Evolutionary conservation across 2,329 filamentous ascomycete species (phyloP).

Genomic region (Scytalidium sp.): DNA sequence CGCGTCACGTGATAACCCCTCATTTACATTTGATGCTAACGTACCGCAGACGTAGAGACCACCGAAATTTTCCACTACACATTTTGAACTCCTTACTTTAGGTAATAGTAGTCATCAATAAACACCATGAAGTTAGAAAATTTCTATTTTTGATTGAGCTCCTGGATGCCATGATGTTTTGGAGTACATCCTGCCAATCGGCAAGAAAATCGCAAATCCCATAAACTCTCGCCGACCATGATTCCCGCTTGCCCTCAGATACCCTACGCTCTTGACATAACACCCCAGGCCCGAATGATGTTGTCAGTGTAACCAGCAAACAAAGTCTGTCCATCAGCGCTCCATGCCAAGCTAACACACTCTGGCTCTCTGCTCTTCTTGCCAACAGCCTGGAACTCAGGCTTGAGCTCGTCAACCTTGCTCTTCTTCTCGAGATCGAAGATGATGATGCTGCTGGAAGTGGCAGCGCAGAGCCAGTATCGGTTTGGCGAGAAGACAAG

Average conservation of each 20-base stretch:
- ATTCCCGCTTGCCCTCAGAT: conserved; percentile 16
- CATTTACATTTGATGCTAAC: no score
- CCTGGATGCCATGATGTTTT: conserved; percentile 25
- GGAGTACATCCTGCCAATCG: conserved; percentile 28
- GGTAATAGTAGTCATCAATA: conserved; percentile 32
- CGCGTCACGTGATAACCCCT: no score
- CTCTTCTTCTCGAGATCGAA: conserved; percentile 99
- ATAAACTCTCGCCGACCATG: conserved; percentile 26
- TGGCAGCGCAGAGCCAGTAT: conserved; percentile 99
- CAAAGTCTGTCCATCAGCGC: conserved; percentile 96
- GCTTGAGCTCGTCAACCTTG: conserved; percentile 99
- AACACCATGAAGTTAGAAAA: conserved; percentile 12
- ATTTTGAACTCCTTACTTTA: no score
- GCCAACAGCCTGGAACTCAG: conserved; percentile 90
- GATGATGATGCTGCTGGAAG: conserved; percentile 97
- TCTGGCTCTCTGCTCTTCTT: conserved; percentile 99
- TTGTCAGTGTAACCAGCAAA: conserved; percentile 99
- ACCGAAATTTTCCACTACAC: no score
- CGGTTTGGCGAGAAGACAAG: conserved; percentile 99
- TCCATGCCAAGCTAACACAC: conserved; percentile 97
- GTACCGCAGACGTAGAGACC: no score
- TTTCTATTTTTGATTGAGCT: conserved; percentile 26
- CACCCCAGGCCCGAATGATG: conserved; percentile 96
- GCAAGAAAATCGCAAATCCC: conserved; percentile 28
- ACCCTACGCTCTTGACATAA: conserved; percentile 85